Percentiles rank a stretch among this genome's conserved stretches.
Evolutionary conservation across 2,329 filamentous ascomycete genomes (phyloP).

Genomic region (Elsinoe necatrix): DNA sequence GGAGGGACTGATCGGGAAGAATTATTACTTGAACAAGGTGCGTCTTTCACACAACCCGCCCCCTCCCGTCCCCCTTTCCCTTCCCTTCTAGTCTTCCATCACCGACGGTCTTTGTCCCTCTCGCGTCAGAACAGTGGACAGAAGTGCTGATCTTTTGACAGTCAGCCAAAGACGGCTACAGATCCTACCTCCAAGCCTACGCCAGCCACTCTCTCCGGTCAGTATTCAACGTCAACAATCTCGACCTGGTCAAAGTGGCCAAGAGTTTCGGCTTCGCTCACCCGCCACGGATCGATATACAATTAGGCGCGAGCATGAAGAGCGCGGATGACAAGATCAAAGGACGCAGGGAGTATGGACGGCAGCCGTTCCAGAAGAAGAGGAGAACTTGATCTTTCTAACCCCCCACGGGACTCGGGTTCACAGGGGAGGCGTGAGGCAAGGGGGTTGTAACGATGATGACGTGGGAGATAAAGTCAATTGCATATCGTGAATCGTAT

Average conservation of each 20-base stretch:
- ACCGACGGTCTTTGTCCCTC: too few species aligned
- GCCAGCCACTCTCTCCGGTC: constrained; percentile 73
- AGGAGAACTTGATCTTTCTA: constrained; percentile 2
- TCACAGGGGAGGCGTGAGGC: neutral
- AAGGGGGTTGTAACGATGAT: neutral
- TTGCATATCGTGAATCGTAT: constrained; percentile 9
- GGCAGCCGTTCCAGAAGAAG: constrained; percentile 57
- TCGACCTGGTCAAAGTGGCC: constrained; percentile 75
- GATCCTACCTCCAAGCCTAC: constrained; percentile 90
- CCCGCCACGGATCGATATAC: constrained; percentile 71
- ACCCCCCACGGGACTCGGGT: too few species aligned
- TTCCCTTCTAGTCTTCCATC: neutral
- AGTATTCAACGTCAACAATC: constrained; percentile 76
- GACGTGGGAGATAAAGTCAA: neutral
- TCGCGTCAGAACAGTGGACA: too few species aligned
- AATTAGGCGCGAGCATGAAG: constrained; percentile 66
- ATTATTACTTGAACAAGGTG: constrained; percentile 93
- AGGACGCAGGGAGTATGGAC: constrained; percentile 64
- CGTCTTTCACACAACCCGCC: too few species aligned
- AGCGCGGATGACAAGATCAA: constrained; percentile 59
- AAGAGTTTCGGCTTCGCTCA: constrained; percentile 74
- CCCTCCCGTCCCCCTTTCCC: neutral
- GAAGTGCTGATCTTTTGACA: too few species aligned
- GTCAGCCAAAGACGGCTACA: constrained; percentile 65
- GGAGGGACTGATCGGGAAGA: constrained; percentile 86